Conservation (phyloP, 257 asterid species). For the Przewalskia tangutica region DNA sequence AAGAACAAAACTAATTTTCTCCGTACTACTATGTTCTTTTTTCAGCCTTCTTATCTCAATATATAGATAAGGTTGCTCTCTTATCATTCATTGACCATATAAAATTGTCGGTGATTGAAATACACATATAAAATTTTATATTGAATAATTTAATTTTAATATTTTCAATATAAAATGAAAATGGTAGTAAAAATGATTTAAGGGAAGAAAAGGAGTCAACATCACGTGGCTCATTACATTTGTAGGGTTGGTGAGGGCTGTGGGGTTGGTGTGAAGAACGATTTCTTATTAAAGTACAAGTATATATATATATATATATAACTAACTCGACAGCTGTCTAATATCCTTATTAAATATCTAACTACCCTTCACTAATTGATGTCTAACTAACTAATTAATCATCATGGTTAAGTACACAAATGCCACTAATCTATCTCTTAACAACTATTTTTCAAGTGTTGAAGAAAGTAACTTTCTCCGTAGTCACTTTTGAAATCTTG, state of each 20-base stretch:
- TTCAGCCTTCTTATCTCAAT: background rate
- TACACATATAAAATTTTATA: background rate
- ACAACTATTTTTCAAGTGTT: background rate
- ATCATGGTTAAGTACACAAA: too few relatives aligned
- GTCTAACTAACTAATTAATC: too few relatives aligned
- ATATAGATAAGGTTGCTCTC: background rate
- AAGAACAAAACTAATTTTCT: background rate
- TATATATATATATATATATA: too few relatives aligned
- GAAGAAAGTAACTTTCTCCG: too few relatives aligned
- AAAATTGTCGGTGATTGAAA: slow-evolving; percentile 6
- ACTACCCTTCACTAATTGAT: too few relatives aligned
- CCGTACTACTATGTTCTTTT: background rate
- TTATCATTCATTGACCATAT: background rate
- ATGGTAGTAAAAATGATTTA: background rate
- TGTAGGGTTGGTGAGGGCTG: background rate
- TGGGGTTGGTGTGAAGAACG: background rate
- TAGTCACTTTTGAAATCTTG: too few relatives aligned
- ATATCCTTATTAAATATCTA: too few relatives aligned
- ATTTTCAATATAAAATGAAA: background rate
- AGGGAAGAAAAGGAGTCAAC: background rate
- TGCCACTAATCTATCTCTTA: too few relatives aligned
- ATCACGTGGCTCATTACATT: background rate
- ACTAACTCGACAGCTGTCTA: too few relatives aligned
- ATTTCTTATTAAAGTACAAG: background rate
- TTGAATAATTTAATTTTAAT: background rate